phyloP scores from a whole-genome alignment of 352 stramenopile species.

The Globisporangium lucens region DNA sequence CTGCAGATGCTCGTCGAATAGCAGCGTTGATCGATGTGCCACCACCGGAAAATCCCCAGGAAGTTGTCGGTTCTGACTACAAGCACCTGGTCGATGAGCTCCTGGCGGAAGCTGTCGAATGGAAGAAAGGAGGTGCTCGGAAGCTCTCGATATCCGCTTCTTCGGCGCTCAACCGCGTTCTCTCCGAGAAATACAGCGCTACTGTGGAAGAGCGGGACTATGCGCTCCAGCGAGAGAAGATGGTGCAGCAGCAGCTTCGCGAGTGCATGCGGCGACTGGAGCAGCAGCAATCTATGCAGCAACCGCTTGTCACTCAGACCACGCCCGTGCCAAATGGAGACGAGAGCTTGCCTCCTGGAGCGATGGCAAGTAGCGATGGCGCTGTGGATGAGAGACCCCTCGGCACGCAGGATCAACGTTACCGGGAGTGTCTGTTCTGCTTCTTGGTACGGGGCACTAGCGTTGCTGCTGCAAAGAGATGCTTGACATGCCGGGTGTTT shows the following conservation, averaged over 20 bases:
- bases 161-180: conserved; percentile 33
- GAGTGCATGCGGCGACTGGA: conserved; percentile 23
- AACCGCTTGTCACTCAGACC: background rate
- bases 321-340: background rate
- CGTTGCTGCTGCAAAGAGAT: conserved; percentile 28
- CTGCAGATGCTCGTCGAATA: background rate
- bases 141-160: conserved; percentile 2
- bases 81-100: conserved; percentile 19
- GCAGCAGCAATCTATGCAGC: conserved; percentile 7
- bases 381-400: too few relatives aligned
- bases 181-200: conserved; percentile 39
- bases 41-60: background rate
- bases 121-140: conserved; percentile 8
- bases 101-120: conserved; percentile 11
- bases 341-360: conserved; percentile 1
- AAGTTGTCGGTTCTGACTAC: background rate
- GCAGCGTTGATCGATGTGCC: background rate
- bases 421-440: conserved; percentile 31
- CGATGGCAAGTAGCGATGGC: background rate
- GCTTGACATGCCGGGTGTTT: conserved; percentile 43
- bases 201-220: conserved; percentile 42
- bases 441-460: conserved; percentile 20
- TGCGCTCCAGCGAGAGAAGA: conserved; percentile 33
- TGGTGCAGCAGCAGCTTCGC: conserved; percentile 24
- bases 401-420: background rate